These are phyloP conservation scores for Paratinospora sagittata DNA, from an alignment of 164 flowering plant genomes.

Conservation along the genomic window DNA sequence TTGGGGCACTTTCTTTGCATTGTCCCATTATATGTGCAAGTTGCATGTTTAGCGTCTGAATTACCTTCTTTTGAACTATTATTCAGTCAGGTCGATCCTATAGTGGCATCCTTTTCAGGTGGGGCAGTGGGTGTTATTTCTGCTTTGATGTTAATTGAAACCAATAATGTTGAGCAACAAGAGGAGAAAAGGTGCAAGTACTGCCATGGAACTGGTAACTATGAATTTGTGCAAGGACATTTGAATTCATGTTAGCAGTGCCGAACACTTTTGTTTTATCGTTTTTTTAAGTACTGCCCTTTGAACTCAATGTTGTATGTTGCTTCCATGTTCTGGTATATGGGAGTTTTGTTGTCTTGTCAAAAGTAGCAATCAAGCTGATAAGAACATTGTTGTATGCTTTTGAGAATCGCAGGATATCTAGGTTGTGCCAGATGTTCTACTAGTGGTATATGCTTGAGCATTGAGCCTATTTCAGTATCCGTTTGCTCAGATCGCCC, in stretches of 20 bases:
- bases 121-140: conserved; percentile 97
- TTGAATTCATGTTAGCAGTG: no score
- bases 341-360: neutral
- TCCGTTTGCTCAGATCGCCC: conserved; percentile 41
- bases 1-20: no score
- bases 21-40: neutral
- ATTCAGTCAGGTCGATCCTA: conserved; percentile 91
- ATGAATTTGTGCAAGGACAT: neutral
- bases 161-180: conserved; percentile 79
- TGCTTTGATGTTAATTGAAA: conserved; percentile 82
- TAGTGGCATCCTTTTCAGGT: conserved; percentile 91
- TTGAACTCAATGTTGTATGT: neutral
- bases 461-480: conserved; percentile 52
- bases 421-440: conserved; percentile 93
- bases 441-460: conserved; percentile 65
- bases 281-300: no score
- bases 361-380: neutral
- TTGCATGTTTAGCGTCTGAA: conserved; percentile 10
- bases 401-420: conserved; percentile 47
- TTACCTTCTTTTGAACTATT: conserved; percentile 14
- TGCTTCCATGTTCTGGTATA: neutral
- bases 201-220: conserved; percentile 78
- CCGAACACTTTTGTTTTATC: no score
- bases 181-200: conserved; percentile 88
- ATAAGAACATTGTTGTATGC: neutral